A percentile compares a stretch with the other conserved stretches of the same genome.
Evolutionary conservation across 805 yeast species (phyloP).

Genomic region (Candida awuae): DNA sequence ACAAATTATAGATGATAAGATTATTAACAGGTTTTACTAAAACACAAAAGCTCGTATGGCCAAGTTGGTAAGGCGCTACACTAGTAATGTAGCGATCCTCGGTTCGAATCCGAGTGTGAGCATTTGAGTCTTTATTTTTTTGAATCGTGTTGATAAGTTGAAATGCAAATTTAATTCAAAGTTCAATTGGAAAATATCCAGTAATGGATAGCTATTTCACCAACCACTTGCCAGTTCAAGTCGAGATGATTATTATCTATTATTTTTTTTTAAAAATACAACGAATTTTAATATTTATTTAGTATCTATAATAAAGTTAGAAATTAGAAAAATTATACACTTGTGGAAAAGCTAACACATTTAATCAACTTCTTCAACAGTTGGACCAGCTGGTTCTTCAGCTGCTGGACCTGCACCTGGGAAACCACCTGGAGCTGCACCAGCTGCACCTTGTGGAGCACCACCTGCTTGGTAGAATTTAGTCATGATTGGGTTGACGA

Average conservation of each 20-base stretch:
- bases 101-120: conserved; percentile 18
- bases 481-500: conserved; percentile 94
- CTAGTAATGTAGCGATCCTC: conserved; percentile 19
- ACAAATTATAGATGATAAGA: no score
- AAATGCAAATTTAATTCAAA: no score
- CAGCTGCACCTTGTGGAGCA: conserved; percentile 58
- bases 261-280: no score
- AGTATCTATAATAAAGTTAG: not conserved
- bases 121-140: not conserved
- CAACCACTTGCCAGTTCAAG: no score
- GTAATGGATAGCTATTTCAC: no score
- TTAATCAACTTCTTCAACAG: conserved; percentile 77
- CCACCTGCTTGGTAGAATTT: conserved; percentile 95
- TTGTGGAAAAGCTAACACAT: conserved; percentile 6
- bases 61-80: conserved; percentile 19
- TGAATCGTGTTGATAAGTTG: no score
- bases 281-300: not conserved
- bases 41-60: conserved; percentile 19
- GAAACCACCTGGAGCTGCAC: conserved; percentile 45
- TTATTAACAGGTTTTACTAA: no score
- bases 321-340: not conserved
- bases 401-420: conserved; percentile 36
- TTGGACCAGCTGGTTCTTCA: conserved; percentile 67
- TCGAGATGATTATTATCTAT: no score
- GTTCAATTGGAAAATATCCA: no score